Percentiles rank a stretch among this genome's conserved stretches.
phyloP scores from a whole-genome alignment of 2,329 filamentous ascomycete genomes.

The Hortaea sp. region DNA sequence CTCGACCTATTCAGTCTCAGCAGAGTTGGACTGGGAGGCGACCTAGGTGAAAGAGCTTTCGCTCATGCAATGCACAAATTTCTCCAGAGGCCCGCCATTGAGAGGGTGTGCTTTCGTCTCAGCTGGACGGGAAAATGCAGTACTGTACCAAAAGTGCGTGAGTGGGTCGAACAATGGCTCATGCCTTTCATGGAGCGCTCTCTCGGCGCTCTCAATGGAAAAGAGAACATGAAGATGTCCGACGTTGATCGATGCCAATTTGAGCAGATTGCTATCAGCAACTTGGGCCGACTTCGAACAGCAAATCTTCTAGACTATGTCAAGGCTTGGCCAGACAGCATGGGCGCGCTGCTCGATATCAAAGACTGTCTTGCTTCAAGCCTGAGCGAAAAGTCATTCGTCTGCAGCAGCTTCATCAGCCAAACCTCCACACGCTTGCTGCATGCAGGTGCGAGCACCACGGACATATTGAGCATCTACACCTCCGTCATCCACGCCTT shows the following conservation, averaged over 20 bases:
- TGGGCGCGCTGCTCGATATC: conserved; percentile 64
- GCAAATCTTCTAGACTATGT: conserved; percentile 71
- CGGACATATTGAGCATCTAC: conserved; percentile 66
- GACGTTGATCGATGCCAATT: conserved; percentile 50
- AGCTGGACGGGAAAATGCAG: conserved; percentile 46
- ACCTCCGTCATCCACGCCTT: conserved; percentile 71
- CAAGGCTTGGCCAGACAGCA: conserved; percentile 61
- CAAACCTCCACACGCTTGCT: conserved; percentile 57
- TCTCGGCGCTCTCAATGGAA: conserved; percentile 19
- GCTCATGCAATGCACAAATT: conserved; percentile 60
- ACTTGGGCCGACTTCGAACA: conserved; percentile 57
- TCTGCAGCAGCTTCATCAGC: conserved; percentile 59
- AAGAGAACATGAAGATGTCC: conserved; percentile 7
- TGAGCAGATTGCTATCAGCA: neutral
- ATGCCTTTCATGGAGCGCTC: conserved; percentile 52
- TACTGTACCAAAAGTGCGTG: conserved; percentile 49
- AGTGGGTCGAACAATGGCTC: conserved; percentile 61
- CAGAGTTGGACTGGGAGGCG: conserved; percentile 58
- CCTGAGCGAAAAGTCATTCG: conserved; percentile 55
- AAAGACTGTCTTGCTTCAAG: conserved; percentile 55
- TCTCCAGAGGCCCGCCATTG: conserved; percentile 52
- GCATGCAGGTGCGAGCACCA: conserved; percentile 65
- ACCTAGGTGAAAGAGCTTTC: conserved; percentile 59
- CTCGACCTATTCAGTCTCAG: conserved; percentile 32
- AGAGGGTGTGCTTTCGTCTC: conserved; percentile 49